phyloP scores from a whole-genome alignment of 257 asterid genomes.

The Plectranthus barbatus region DNA sequence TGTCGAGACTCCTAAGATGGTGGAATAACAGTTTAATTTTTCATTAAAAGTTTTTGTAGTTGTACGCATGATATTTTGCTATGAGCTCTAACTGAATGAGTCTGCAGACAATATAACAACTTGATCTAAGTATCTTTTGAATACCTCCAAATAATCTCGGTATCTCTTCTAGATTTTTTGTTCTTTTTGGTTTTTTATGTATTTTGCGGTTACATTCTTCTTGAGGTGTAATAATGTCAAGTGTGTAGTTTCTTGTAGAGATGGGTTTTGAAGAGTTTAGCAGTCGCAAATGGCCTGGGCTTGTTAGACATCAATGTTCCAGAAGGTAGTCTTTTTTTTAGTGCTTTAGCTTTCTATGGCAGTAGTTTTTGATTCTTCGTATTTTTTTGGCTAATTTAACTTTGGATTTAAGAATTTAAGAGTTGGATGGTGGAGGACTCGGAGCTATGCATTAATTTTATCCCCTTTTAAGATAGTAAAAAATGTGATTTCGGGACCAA shows the following conservation, averaged over 20 bases:
- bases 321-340: conserved; percentile 51
- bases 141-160: too few species aligned
- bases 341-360: too few species aligned
- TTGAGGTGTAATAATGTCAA: conserved; percentile 15
- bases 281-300: conserved; percentile 33
- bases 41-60: too few species aligned
- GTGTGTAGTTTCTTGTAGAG: conserved; percentile 31
- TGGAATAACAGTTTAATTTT: too few species aligned
- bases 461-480: conserved; percentile 1
- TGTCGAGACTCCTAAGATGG: too few species aligned
- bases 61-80: too few species aligned
- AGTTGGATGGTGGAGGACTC: conserved; percentile 1
- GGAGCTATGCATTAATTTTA: not conserved
- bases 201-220: not conserved
- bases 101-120: too few species aligned
- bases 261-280: conserved; percentile 63
- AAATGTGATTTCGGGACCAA: too few species aligned
- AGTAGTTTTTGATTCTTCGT: not conserved
- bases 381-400: conserved; percentile 8
- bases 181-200: conserved; percentile 6
- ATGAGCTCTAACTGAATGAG: too few species aligned
- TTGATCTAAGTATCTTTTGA: too few species aligned
- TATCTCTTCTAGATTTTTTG: conserved; percentile 5
- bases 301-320: conserved; percentile 56
- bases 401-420: conserved; percentile 2